A percentile compares a stretch with the other conserved stretches of the same genome.
Evolutionary conservation across 2,329 filamentous ascomycete genomes (phyloP).

Genomic region (Aspergillus clavatus): DNA sequence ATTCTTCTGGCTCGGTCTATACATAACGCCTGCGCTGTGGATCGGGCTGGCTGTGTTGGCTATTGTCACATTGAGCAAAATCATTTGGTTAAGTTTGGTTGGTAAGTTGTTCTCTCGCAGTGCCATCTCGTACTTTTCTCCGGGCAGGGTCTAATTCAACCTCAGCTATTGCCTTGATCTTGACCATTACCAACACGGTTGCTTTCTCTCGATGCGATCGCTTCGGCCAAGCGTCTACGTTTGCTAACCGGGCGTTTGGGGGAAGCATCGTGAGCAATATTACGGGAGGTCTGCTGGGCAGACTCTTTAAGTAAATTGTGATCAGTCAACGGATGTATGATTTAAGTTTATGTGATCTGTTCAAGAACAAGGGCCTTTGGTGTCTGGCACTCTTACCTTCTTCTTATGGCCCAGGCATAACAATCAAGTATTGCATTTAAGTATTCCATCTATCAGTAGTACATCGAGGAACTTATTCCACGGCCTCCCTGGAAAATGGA

Average conservation of each 20-base stretch:
- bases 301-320: slow-evolving; percentile 45
- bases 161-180: slow-evolving; percentile 45
- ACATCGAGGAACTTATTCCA: too few relatives aligned
- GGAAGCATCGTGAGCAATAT: slow-evolving; percentile 52
- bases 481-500: too few relatives aligned
- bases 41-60: slow-evolving; percentile 46
- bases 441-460: too few relatives aligned
- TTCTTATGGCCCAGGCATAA: too few relatives aligned
- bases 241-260: slow-evolving; percentile 52
- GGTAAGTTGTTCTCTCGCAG: slow-evolving; percentile 34
- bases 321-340: not conserved
- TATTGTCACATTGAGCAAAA: slow-evolving; percentile 42
- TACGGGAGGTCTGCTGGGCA: slow-evolving; percentile 52
- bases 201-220: slow-evolving; percentile 50
- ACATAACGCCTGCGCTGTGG: slow-evolving; percentile 46
- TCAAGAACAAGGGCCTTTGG: slow-evolving; percentile 2
- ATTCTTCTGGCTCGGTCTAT: slow-evolving; percentile 50
- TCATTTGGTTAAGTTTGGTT: slow-evolving; percentile 49
- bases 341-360: not conserved
- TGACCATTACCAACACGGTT: slow-evolving; percentile 50
- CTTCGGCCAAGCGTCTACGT: slow-evolving; percentile 54
- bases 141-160: slow-evolving; percentile 1
- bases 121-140: not conserved
- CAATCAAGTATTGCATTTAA: too few relatives aligned
- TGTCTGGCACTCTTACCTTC: not conserved